Evolutionary conservation across 225 moss, liverwort and hornwort species (phyloP).

Genomic region (Anthoceros angustus): DNA sequence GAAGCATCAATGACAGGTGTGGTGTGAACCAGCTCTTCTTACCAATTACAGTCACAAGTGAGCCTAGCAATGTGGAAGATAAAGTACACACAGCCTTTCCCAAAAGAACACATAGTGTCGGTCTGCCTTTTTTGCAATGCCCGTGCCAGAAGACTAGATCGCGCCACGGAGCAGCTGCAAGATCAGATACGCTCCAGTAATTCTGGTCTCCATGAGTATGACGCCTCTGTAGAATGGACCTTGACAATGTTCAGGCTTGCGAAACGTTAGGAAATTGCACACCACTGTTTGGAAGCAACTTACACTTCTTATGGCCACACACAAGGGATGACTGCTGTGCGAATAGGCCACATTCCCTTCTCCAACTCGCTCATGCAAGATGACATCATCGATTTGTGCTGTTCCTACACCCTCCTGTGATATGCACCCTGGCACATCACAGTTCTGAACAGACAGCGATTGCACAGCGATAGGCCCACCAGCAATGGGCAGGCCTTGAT

Average conservation of each 20-base stretch:
- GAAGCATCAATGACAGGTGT: background rate
- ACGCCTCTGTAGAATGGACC: constrained; percentile 27
- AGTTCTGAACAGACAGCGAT: too few relatives aligned
- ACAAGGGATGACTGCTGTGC: constrained; percentile 26
- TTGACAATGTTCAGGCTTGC: background rate
- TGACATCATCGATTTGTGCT: too few relatives aligned
- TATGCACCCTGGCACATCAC: too few relatives aligned
- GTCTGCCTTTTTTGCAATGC: constrained; percentile 53
- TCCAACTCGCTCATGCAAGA: background rate
- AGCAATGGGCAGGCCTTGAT: too few relatives aligned
- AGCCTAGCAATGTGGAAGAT: constrained; percentile 34
- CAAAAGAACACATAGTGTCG: constrained; percentile 49
- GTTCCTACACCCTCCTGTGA: too few relatives aligned
- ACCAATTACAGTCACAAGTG: constrained; percentile 52
- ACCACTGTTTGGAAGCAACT: background rate
- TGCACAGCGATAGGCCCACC: too few relatives aligned
- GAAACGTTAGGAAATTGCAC: constrained; percentile 7
- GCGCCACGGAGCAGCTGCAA: constrained; percentile 38
- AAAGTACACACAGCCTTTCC: constrained; percentile 57
- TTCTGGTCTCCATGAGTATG: constrained; percentile 61
- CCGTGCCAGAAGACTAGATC: constrained; percentile 75
- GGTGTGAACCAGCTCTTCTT: constrained; percentile 5
- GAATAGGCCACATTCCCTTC: background rate
- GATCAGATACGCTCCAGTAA: constrained; percentile 28
- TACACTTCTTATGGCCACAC: constrained; percentile 30